phyloP scores from a whole-genome alignment of 306 rosid genomes.

The Rosa multiflora region DNA sequence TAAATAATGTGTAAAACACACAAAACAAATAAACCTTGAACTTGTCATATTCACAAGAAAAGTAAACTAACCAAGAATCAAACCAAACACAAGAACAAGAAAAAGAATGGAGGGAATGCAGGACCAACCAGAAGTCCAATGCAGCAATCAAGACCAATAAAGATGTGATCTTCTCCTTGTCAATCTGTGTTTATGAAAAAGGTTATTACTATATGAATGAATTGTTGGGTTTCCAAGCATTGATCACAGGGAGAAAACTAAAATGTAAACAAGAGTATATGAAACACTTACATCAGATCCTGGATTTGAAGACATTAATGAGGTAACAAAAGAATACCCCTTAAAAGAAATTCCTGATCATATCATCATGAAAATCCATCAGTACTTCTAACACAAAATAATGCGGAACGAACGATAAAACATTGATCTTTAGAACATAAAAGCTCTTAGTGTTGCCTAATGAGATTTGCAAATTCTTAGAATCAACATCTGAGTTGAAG shows the following conservation, averaged over 20 bases:
- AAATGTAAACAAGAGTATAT: not conserved
- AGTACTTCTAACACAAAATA: conserved; percentile 7
- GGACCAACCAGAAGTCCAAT: conserved; percentile 45
- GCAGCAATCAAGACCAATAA: conserved; percentile 2
- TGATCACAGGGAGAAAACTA: conserved; percentile 13
- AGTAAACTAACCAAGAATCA: conserved; percentile 11
- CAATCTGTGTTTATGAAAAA: conserved; percentile 21
- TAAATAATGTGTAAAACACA: not conserved
- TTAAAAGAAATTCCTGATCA: conserved; percentile 45
- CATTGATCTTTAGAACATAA: not conserved
- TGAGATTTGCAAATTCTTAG: not conserved
- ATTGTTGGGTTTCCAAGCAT: conserved; percentile 11
- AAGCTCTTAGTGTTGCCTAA: not conserved
- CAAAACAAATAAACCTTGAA: not conserved
- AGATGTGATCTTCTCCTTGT: conserved; percentile 15
- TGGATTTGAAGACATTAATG: conserved; percentile 46
- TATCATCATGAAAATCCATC: conserved; percentile 12
- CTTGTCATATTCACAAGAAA: not conserved
- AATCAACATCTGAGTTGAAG: not conserved
- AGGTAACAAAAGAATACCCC: conserved; percentile 38
- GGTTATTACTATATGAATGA: not conserved
- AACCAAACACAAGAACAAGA: not conserved
- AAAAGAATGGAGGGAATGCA: conserved; percentile 15
- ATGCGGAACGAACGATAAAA: conserved; percentile 16
- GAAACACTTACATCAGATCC: conserved; percentile 44